Evolutionary conservation across 1,139 yeast genomes (phyloP).

Genomic region (Saccharomyces hybrid): DNA sequence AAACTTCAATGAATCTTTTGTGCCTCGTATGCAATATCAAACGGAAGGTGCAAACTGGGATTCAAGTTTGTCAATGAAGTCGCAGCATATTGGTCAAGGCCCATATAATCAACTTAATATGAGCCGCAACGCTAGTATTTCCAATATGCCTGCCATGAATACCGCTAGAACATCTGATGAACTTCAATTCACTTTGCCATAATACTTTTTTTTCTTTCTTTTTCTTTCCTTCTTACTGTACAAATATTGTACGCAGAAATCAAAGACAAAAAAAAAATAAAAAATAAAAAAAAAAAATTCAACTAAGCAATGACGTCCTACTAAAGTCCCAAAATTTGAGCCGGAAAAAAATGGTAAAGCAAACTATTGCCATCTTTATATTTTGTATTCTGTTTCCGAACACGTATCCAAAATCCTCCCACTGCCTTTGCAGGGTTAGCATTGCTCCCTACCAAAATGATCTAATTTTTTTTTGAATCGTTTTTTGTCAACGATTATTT

Average conservation of each 20-base stretch:
- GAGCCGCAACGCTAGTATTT: neutral
- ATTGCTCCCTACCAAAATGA: neutral
- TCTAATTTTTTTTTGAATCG: neutral
- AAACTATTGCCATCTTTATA: neutral
- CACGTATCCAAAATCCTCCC: neutral
- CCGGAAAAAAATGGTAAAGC: neutral
- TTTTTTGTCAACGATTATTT: neutral
- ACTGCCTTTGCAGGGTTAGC: neutral
- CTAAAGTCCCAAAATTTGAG: neutral
- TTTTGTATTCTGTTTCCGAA: neutral
- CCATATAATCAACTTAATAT: neutral
- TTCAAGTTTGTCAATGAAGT: neutral
- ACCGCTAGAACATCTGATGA: slow-evolving; percentile 1
- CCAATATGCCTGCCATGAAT: neutral
- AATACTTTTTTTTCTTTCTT: neutral
- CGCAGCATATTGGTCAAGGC: neutral
- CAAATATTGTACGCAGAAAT: neutral
- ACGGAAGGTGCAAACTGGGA: neutral
- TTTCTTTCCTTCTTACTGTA: neutral
- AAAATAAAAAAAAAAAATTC: neutral
- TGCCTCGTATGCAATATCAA: neutral
- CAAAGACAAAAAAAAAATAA: neutral
- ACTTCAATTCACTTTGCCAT: neutral
- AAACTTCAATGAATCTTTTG: neutral
- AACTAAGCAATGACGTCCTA: neutral